Percentiles rank a stretch among this genome's conserved stretches.
Conservation (phyloP, 202 grass and related monocot genomes). For the Alloteropsis angusta region DNA sequence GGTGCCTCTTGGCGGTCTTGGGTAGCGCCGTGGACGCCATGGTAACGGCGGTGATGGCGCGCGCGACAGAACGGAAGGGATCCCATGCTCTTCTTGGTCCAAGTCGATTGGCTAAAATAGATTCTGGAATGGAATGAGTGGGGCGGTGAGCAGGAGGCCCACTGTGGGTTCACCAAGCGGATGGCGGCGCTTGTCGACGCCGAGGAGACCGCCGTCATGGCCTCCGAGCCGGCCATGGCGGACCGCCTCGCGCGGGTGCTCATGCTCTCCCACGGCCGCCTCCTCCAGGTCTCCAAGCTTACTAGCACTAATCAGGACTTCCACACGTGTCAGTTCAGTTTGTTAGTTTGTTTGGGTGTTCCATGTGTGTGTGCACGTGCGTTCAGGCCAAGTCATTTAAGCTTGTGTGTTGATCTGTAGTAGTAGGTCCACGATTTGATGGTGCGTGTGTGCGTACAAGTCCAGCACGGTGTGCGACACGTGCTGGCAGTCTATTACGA, state of each 20-base stretch:
- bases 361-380: too few species aligned
- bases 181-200: slow-evolving; percentile 65
- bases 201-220: slow-evolving; percentile 49
- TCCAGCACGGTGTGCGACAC: too few species aligned
- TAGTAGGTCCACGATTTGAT: too few species aligned
- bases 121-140: slow-evolving; percentile 31
- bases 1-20: slow-evolving; percentile 55
- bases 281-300: slow-evolving; percentile 64
- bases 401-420: too few species aligned
- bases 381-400: too few species aligned
- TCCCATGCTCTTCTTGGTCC: background rate
- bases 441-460: too few species aligned
- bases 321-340: too few species aligned
- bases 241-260: slow-evolving; percentile 56
- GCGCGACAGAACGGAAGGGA: background rate
- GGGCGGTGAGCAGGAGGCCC: background rate
- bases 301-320: too few species aligned
- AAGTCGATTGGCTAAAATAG: slow-evolving; percentile 49
- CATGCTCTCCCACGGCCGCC: slow-evolving; percentile 54
- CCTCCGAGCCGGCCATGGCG: slow-evolving; percentile 64
- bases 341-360: too few species aligned
- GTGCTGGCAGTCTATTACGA: too few species aligned
- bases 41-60: slow-evolving; percentile 9
- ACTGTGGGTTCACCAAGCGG: slow-evolving; percentile 78
- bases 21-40: slow-evolving; percentile 9